A percentile compares a stretch with the other conserved stretches of the same genome.
Evolutionary conservation across 306 rosid genomes (phyloP).

Genomic region (Vigna nakashimae): DNA sequence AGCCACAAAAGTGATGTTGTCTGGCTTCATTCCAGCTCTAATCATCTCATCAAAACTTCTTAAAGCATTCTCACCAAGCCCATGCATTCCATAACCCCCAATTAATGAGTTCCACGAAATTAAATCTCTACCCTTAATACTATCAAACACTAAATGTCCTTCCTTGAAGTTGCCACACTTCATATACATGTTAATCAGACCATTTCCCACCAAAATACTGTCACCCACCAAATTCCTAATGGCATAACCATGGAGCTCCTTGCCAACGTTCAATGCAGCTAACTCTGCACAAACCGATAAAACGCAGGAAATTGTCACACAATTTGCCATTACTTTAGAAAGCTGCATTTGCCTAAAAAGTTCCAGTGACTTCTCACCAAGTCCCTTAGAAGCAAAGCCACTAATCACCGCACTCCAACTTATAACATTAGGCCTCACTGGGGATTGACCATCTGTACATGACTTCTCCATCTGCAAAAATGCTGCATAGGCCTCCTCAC

Average conservation of each 20-base stretch:
- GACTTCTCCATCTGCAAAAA: constrained; percentile 60
- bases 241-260: constrained; percentile 73
- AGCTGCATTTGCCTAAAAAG: constrained; percentile 83
- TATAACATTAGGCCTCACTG: constrained; percentile 70
- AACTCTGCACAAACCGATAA: constrained; percentile 79
- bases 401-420: constrained; percentile 84
- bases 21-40: constrained; percentile 63
- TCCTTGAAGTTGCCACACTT: constrained; percentile 75
- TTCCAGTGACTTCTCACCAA: constrained; percentile 63
- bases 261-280: constrained; percentile 70
- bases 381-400: constrained; percentile 68
- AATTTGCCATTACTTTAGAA: constrained; percentile 60
- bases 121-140: constrained; percentile 59
- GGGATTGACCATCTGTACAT: constrained; percentile 36
- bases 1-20: constrained; percentile 69
- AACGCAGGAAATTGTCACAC: constrained; percentile 69
- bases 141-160: constrained; percentile 66
- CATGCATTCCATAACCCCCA: constrained; percentile 84
- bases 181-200: constrained; percentile 81
- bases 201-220: constrained; percentile 78
- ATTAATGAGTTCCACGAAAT: constrained; percentile 88
- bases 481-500: constrained; percentile 69
- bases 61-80: constrained; percentile 76
- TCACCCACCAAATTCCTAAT: constrained; percentile 63
- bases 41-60: constrained; percentile 65